phyloP scores from a whole-genome alignment of 2,329 filamentous ascomycete genomes.

The Colletotrichum lupini region DNA sequence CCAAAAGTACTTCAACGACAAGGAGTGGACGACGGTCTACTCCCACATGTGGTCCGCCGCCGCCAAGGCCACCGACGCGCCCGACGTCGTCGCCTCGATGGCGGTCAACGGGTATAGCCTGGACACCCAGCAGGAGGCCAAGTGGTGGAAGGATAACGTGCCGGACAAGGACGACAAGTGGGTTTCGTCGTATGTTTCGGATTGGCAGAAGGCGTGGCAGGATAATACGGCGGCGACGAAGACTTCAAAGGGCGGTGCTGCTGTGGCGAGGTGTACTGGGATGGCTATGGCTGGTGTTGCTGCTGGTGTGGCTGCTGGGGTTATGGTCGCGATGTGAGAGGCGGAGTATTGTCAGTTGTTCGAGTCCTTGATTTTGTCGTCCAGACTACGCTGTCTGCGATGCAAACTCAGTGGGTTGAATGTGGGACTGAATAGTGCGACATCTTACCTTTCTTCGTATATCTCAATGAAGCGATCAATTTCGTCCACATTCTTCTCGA shows the following conservation, averaged over 20 bases:
- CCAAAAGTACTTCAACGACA: slow-evolving; percentile 15
- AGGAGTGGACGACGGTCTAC: slow-evolving; percentile 27
- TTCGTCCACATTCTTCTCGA: not conserved
- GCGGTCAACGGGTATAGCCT: not conserved
- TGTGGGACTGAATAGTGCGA: not conserved
- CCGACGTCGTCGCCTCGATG: slow-evolving; percentile 32
- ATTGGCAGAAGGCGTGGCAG: not conserved
- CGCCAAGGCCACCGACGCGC: slow-evolving; percentile 32
- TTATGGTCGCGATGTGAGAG: slow-evolving; percentile 10
- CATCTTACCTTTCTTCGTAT: not conserved
- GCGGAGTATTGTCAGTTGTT: not conserved
- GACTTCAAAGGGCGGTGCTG: slow-evolving; percentile 14
- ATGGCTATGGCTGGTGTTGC: slow-evolving; percentile 27
- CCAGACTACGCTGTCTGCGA: too few relatives aligned
- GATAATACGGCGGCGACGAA: not conserved
- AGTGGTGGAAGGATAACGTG: slow-evolving; percentile 26
- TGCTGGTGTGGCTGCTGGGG: slow-evolving; percentile 16
- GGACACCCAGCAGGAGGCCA: not conserved
- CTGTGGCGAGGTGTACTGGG: slow-evolving; percentile 9
- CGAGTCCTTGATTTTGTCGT: not conserved
- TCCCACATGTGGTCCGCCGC: slow-evolving; percentile 35
- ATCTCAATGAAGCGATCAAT: not conserved
- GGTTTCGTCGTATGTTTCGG: slow-evolving; percentile 18
- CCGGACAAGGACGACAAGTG: slow-evolving; percentile 12
- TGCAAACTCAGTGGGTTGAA: not conserved